Percentiles rank a stretch among this genome's conserved stretches.
These are phyloP conservation scores for Dactylellina drechsleri DNA, from an alignment of 2,329 filamentous ascomycete genomes.

Conservation along the genomic window DNA sequence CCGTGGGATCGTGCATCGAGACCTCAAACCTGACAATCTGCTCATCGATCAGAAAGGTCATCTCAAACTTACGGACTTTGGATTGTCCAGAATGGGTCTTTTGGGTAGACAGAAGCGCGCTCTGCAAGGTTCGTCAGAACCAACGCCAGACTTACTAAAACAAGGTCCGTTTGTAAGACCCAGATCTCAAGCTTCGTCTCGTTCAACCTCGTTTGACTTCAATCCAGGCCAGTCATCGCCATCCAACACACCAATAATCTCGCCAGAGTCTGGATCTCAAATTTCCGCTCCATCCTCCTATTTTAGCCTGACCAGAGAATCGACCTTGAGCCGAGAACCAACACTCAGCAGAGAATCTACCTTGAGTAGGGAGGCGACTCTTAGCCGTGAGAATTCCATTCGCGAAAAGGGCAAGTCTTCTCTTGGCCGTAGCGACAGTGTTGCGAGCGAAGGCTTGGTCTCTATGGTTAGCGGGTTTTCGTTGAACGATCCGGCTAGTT, in stretches of 20 bases:
- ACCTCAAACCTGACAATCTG: conserved; percentile 95
- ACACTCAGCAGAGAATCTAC: conserved; percentile 63
- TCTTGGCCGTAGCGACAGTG: conserved; percentile 88
- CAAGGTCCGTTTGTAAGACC: conserved; percentile 89
- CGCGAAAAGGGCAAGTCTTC: conserved; percentile 67
- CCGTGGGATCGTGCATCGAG: conserved; percentile 93
- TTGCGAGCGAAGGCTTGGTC: conserved; percentile 84
- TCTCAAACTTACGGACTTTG: conserved; percentile 96
- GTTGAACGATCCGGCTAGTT: conserved; percentile 70
- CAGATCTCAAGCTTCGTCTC: conserved; percentile 85
- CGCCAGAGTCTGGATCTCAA: conserved; percentile 74
- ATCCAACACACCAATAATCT: conserved; percentile 84
- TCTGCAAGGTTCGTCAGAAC: conserved; percentile 78
- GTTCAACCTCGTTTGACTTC: conserved; percentile 92
- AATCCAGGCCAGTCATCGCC: conserved; percentile 79
- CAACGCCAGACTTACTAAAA: conserved; percentile 91
- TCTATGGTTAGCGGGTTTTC: conserved; percentile 84
- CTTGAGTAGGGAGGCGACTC: conserved; percentile 69
- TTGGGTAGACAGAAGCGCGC: conserved; percentile 96
- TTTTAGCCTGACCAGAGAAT: conserved; percentile 78
- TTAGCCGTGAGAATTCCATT: conserved; percentile 52
- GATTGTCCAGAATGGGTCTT: conserved; percentile 94
- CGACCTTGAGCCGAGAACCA: conserved; percentile 68
- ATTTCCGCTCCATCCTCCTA: conserved; percentile 88
- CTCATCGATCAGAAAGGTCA: conserved; percentile 97